These are phyloP conservation scores for Sordariomycetes sp. DNA, from an alignment of 2,329 filamentous ascomycete species.

Conservation along the genomic window DNA sequence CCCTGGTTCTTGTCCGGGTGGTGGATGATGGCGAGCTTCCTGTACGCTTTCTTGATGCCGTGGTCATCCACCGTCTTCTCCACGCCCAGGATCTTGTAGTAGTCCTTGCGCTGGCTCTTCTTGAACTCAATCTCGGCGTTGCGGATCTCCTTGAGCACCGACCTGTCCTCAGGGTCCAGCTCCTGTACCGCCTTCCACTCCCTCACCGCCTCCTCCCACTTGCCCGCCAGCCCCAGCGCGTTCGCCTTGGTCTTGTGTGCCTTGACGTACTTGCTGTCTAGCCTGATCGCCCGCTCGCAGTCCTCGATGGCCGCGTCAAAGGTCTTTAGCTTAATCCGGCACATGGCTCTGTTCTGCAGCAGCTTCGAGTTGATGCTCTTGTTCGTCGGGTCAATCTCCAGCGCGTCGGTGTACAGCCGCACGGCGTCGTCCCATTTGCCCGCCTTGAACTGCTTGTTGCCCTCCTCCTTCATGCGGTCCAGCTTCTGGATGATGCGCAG, in stretches of 20 bases:
- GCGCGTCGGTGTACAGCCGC: constrained; percentile 69
- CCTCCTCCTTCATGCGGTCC: constrained; percentile 85
- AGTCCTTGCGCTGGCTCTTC: constrained; percentile 95
- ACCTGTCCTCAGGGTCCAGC: constrained; percentile 67
- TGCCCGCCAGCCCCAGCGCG: constrained; percentile 69
- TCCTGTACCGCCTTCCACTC: constrained; percentile 84
- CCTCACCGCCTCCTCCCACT: constrained; percentile 83
- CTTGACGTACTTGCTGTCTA: constrained; percentile 80
- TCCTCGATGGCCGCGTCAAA: constrained; percentile 72
- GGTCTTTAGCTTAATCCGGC: constrained; percentile 70
- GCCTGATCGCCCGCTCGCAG: constrained; percentile 68
- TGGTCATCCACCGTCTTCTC: constrained; percentile 72
- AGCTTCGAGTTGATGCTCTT: constrained; percentile 91
- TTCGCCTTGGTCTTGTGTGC: constrained; percentile 91
- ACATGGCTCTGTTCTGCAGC: constrained; percentile 83
- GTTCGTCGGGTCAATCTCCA: constrained; percentile 78
- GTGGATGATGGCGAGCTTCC: constrained; percentile 84
- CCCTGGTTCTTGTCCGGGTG: constrained; percentile 97
- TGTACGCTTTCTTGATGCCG: constrained; percentile 93
- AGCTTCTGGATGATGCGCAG: constrained; percentile 83
- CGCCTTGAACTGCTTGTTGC: constrained; percentile 81
- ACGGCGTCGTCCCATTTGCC: constrained; percentile 70
- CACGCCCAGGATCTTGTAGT: constrained; percentile 92
- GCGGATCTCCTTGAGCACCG: constrained; percentile 71
- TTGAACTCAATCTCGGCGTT: constrained; percentile 91